Base-by-base conservation (phyloP, 176 grass and related monocot species). In the Rhynchospora pubera region DNA sequence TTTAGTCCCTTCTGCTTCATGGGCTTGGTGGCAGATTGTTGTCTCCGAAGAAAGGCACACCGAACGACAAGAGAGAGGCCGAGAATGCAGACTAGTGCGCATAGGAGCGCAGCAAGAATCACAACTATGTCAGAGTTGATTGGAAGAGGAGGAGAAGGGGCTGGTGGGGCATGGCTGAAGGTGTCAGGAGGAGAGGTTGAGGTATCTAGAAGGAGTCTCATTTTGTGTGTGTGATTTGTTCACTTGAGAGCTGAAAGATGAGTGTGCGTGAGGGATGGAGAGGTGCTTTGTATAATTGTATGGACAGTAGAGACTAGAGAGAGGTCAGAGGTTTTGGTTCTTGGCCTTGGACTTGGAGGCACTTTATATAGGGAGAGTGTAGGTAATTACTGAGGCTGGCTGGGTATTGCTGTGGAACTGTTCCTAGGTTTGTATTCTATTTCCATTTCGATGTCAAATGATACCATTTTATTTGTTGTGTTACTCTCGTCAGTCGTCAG, bases 81-180 rank as follows among this genome's bases (percentile, higher is more conserved):
- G 15, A 86, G 82, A 9, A 94, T 71, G 30, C 92, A 89, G 74
- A 94, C 82, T 64, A 91, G 82, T 6, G 92, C 91, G 32, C 89
- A 91, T 39, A 91, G 79, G 58, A 91, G 89, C 64, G 89, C 72
- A 9, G 92, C 85, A 3, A 94, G 89, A 85, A 94, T 89, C 14
- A 94, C 89, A 47, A 91, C 87, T 78, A 85, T 87, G 89, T 94
- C 83, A 0, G 92, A 89, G 85, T 94, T 87, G 47, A 91, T 83
- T 9, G 92, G 63, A 53, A 91, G 64, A 21, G 79, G 61, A 23
- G 24, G 44, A 2, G 85, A 58, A 4, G 85, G 46, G 13, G 63
- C 44, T 0, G 81, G 65, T 22, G 88, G 57, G 6, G 73, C 32
- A 56, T 66, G 46, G 14, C 24, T 62, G 62, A 60, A 45, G 67